Evolutionary conservation across 169 alveolate genomes (phyloP), one percentile per base, ranked within the genome.

Genomic region (Miamiensis avidus): DNA sequence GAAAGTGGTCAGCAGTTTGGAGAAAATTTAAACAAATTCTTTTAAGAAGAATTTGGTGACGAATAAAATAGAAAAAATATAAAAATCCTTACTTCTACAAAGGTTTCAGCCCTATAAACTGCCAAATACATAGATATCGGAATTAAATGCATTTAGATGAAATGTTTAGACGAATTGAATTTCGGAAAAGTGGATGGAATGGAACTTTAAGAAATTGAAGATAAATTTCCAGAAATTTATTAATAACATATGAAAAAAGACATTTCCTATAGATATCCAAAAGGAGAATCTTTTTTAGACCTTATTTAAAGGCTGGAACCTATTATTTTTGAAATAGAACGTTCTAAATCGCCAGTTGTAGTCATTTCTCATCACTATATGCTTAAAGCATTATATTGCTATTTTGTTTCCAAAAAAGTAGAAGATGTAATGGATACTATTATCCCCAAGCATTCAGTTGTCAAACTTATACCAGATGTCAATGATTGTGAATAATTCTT

Each of bases 261-360:
- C 34, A 49, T 89, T 31, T 29, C 81, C 0, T 89, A 74, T 73
- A 49, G 93, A 32, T 89, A 89, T 81, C 93, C 93, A 20, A 84
- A 79, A 82, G 93, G 93, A 6, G 93, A 89, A 85, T 75, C 88
- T 30, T 89, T 84, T 77, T 49, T 83, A 28, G 93, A 89, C 82
- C 78, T 89, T 31, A 89, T 89, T 20, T 49, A 69, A 0, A 78
- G 93, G 65, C 49, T 89, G 0, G 89, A 89, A 73, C 88, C 93
- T 1, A 65, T 82, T 31, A 79, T 84, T 16, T 76, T 83, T 65
- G 90, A 89, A 73, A 75, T 89, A 29, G 93, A 89, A 64, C 76
- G 93, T 34, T 33, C 85, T 11, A 32, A 74, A 31, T 75, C 78
- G 31, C 93, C 93, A 20, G 83, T 79, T 20, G 32, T 89, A 15